Percentiles rank a stretch among this genome's conserved stretches.
Conservation (phyloP, 345 rosid genomes). For the Populus ilicifolia region DNA sequence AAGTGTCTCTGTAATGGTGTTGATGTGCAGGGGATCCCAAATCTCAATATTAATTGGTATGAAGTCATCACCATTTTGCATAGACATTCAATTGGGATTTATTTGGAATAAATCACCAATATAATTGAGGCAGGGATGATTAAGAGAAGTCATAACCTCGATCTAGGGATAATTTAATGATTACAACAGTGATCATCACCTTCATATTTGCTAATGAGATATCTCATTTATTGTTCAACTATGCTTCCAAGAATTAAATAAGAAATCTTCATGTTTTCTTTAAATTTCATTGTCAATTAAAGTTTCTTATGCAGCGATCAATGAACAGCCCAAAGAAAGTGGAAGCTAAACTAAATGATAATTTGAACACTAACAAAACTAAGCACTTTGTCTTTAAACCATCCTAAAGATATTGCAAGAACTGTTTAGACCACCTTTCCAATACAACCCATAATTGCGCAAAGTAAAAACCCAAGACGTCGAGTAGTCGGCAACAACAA, state of each 20-base stretch:
- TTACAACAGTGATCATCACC: neutral
- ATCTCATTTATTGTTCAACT: neutral
- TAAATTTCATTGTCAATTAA: neutral
- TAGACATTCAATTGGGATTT: neutral
- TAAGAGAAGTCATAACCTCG: neutral
- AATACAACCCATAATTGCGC: neutral
- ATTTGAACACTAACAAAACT: neutral
- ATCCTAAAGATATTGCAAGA: neutral
- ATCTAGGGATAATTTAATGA: neutral
- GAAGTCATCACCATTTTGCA: neutral
- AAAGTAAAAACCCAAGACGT: neutral
- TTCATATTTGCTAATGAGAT: neutral
- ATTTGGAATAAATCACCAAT: conserved; percentile 1
- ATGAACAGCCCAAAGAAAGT: neutral
- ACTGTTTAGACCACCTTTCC: neutral
- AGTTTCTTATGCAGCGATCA: neutral
- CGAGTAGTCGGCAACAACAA: conserved; percentile 3
- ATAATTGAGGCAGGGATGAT: neutral
- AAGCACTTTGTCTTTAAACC: neutral
- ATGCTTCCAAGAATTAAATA: neutral
- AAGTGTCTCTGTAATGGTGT: neutral
- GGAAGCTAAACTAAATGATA: neutral
- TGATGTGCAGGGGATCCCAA: neutral
- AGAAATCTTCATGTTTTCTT: neutral
- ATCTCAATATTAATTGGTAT: neutral